These are phyloP conservation scores for Mortierella sp. DNA, from an alignment of 371 early-diverging fungal genomes.

Conservation along the genomic window DNA sequence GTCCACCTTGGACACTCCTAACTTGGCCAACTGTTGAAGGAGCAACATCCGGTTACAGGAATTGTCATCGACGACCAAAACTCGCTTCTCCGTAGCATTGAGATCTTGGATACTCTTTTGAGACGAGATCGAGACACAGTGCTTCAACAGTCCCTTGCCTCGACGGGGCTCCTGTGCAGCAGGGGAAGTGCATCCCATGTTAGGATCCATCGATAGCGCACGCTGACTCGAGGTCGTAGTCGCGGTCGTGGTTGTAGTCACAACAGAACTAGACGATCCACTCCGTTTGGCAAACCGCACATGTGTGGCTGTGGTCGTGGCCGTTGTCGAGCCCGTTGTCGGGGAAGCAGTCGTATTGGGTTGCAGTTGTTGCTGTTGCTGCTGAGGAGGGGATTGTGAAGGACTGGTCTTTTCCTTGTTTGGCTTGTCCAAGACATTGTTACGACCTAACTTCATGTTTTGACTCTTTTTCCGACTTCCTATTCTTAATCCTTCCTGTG, in stretches of 20 bases:
- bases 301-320: background rate
- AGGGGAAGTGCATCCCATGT: too few species aligned
- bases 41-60: slow-evolving; percentile 41
- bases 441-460: too few species aligned
- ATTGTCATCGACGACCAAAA: slow-evolving; percentile 50
- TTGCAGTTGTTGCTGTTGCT: background rate
- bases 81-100: slow-evolving; percentile 34
- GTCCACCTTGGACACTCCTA: slow-evolving; percentile 34
- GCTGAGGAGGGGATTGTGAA: background rate
- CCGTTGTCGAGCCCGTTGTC: background rate
- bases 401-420: background rate
- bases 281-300: slow-evolving; percentile 42
- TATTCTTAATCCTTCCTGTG: background rate
- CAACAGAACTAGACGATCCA: slow-evolving; percentile 7
- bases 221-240: too few species aligned
- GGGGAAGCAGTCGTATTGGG: too few species aligned
- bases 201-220: too few species aligned
- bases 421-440: too few species aligned
- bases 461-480: slow-evolving; percentile 2
- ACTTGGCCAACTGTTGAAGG: slow-evolving; percentile 33
- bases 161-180: too few species aligned
- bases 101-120: slow-evolving; percentile 28
- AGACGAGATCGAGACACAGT: slow-evolving; percentile 15
- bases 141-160: slow-evolving; percentile 29
- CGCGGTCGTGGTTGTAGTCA: too few species aligned